Base-by-base conservation (phyloP, 108 stramenopile species). In the Cyclostephanos tholiformis region DNA sequence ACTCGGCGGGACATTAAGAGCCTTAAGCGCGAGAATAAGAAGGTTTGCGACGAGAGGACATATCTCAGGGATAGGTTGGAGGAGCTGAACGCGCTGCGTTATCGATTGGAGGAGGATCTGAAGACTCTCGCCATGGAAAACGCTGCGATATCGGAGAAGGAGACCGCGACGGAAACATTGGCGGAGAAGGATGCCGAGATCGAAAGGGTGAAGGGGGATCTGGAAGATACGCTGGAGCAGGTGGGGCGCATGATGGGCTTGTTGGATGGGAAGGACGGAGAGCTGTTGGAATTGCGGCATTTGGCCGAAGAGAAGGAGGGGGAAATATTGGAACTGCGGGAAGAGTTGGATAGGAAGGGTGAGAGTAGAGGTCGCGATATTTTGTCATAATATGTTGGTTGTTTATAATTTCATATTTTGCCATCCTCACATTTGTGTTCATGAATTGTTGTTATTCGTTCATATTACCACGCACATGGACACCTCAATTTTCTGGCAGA, bases 171-270 rank as follows among this genome's bases (percentile, higher is more conserved):
- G 16, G 55, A 16, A 48, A 3, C 65, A 11, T 58, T 57, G 26
- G 38, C 9, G 26, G 67, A 69, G 72, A 67, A 55, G n/a, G 41
- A 57, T 46, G 51, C 43, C 6, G 64, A 72, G 62, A 59, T 73
- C 58, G 67, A 69, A 10, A 27, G 26, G n/a, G 46, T 65, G 20
- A 65, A 51, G 43, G 44, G 29, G 52, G 71, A 80, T 41, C 63
- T 80, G 2, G 57, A 73, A 46, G 67, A 80, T 38, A 66, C 71
- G 13, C 39, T 80, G 25, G 79, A 73, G 60, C 66, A 80, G 58
- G 51, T 80, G 32, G 72, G 48, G 52, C 32, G 35, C 27, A 32
- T 73, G 22, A 72, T 63, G 38, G 41, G 23, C 32, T 59, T 73
- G 52, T 32, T 80, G 36, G 72, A 73, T 16, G 32, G 32, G 26